Evolutionary conservation across 148 eudicot species (phyloP).

Genomic region (Heliamphora exappendiculata): DNA sequence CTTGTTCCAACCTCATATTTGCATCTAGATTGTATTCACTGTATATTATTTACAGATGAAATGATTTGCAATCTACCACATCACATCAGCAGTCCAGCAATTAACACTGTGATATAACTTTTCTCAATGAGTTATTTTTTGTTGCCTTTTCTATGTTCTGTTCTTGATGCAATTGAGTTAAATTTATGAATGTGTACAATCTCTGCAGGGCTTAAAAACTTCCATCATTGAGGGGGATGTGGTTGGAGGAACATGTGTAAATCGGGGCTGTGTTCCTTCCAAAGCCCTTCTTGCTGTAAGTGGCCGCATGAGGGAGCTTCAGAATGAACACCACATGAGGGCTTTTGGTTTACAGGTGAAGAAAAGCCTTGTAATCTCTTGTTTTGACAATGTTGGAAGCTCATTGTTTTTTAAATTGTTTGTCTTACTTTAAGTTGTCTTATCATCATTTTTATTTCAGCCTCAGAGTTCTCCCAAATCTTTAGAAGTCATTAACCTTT

Average conservation of each 20-base stretch:
- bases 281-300: slow-evolving; percentile 98
- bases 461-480: too few relatives aligned
- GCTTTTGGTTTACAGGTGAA: slow-evolving; percentile 93
- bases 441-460: not conserved
- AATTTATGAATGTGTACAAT: not conserved
- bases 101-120: not conserved
- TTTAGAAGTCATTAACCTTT: too few relatives aligned
- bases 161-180: not conserved
- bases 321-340: slow-evolving; percentile 93
- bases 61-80: not conserved
- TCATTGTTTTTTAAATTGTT: too few relatives aligned
- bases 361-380: not conserved
- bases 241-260: slow-evolving; percentile 99
- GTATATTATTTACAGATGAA: not conserved
- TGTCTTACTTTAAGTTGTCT: too few relatives aligned
- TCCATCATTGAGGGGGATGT: slow-evolving; percentile 99
- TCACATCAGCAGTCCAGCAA: not conserved
- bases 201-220: slow-evolving; percentile 87
- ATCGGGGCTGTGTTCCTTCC: slow-evolving; percentile 99
- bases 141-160: not conserved
- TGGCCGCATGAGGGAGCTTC: slow-evolving; percentile 99
- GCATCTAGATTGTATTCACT: not conserved
- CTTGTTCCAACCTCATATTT: not conserved
- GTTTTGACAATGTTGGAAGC: not conserved
- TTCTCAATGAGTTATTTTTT: not conserved